Evolutionary conservation across 371 early-diverging fungal genomes (phyloP), one percentile per base, ranked within the genome.

Genomic region (Sporodiniella umbellata): DNA sequence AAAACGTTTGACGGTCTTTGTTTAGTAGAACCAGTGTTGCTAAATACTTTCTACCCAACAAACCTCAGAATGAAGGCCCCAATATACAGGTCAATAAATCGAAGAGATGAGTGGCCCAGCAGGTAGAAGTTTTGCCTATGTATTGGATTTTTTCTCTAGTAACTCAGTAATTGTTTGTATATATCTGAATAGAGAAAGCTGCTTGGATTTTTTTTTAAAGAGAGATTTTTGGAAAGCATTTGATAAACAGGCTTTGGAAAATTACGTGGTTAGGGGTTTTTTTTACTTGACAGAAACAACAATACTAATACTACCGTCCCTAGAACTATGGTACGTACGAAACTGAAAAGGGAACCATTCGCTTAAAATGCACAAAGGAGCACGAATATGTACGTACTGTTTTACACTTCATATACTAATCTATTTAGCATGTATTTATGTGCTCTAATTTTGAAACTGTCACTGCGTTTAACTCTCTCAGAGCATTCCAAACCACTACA

Each of bases 241-340:
- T 18, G 62, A 75, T 40, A 66, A 66, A 23, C 69, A 71, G 50
- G 72, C 60, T 8, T 42, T 75, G 11, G 59, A 71, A 1, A 51
- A 54, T 11, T 71, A 71, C 42, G 62, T 75, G 37, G 74, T 70
- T 61, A 52, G 56, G 25, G 23, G 2, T 14, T 1, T 12, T 3
- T 11, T 35, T 35, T 11, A 11, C 15, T 7, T 28, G 10, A 28
- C 10, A 28, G 10, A 7, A 28, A 28, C 30, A 28, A 28, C 30
- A 28, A 28, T 7, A 28, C 4, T 7, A 28, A 28, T 28, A 28
- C 10, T 4, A 28, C 30, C 30, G 10, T 28, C 7, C 4, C 10
- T 28, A 72, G 70, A 45, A 64, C 19, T 68, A 70, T 44, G 75
- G 72, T 1, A 48, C 71, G 55, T 75, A 75, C 37, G 61, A 75